Evolutionary conservation across 768 basidiomycete genomes (phyloP), one percentile per base, ranked within the genome.

Genomic region (Calvatia gigantea): DNA sequence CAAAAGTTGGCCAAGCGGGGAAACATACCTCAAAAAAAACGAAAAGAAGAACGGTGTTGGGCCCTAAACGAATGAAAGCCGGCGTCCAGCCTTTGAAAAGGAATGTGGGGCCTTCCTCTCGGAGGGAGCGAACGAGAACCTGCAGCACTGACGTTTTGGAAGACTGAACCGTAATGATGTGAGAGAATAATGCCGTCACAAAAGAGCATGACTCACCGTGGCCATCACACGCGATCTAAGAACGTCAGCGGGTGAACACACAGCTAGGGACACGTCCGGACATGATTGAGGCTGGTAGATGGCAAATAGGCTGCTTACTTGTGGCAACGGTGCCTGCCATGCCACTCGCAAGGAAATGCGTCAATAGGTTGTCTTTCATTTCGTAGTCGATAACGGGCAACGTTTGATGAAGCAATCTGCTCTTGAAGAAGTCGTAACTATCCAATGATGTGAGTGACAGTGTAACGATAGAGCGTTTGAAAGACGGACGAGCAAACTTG

Each of bases 1-100:
- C 11, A 17, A 2, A 25, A 29, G 0, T 21, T 54, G 27, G 56
- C 23, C 29, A 38, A 42, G 17, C 17, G 4, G 19, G 11, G 41
- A 42, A 14, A 52, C 74, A 46, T 60, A 87, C 89, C 75, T 93
- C 91, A 60, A 87, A 86, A 70, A 91, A 91, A 45, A 93, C 85
- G 69, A 91, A 94, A 71, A 93, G 80, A 4, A 93, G 73, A 31
- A 94, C 77, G 1, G 91, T 93, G 66, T 92, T 91, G 1, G 91
- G 91, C 27, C 86, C 90, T 39, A 94, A 71, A 45, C 91, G 84
- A 61, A 88, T 82, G 70, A 91, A 94, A 6, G 91, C 88, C 2
- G 91, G 91, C 15, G 89, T 89, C 91, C 91, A 94, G 31, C 91
- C 91, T 67, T 89, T 92, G 70, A 94, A 89, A 51, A 93, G 73